These are phyloP conservation scores for Dactylellina leptospora DNA, from an alignment of 2,329 filamentous ascomycete genomes.

Conservation along the genomic window DNA sequence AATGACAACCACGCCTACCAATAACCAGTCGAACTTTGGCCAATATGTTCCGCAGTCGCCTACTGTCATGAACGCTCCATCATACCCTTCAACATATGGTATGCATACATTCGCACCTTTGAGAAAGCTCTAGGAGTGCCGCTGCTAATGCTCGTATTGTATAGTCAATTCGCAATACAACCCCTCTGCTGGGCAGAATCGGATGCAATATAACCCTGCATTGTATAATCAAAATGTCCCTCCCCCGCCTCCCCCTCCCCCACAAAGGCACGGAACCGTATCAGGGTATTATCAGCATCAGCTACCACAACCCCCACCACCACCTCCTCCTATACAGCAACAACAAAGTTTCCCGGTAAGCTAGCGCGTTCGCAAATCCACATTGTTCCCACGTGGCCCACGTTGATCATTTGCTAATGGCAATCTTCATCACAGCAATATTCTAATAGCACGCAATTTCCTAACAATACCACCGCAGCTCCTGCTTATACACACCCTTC, in stretches of 20 bases:
- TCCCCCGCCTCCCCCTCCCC: slow-evolving; percentile 40
- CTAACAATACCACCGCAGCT: slow-evolving; percentile 11
- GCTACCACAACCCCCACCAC: slow-evolving; percentile 43
- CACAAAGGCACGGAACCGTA: slow-evolving; percentile 42
- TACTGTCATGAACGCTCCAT: slow-evolving; percentile 39
- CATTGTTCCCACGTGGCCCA: not conserved
- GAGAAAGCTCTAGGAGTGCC: not conserved
- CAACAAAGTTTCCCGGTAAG: slow-evolving; percentile 44
- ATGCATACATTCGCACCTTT: slow-evolving; percentile 1
- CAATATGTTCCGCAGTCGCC: slow-evolving; percentile 48
- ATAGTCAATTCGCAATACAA: slow-evolving; percentile 47
- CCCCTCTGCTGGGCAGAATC: slow-evolving; percentile 33
- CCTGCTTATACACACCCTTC: slow-evolving; percentile 39
- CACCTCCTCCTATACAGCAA: slow-evolving; percentile 40
- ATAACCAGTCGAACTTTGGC: slow-evolving; percentile 31
- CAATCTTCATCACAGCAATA: slow-evolving; percentile 3
- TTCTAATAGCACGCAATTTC: slow-evolving; percentile 14
- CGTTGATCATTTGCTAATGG: slow-evolving; percentile 13
- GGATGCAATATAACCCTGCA: slow-evolving; percentile 46
- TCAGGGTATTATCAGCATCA: slow-evolving; percentile 38
- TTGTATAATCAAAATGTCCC: slow-evolving; percentile 38
- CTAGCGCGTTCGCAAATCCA: not conserved
- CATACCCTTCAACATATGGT: slow-evolving; percentile 40
- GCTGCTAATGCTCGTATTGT: not conserved
- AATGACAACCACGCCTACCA: slow-evolving; percentile 41